Evolutionary conservation across 2,329 filamentous ascomycete genomes (phyloP).

Genomic region (Alternaria sp.): DNA sequence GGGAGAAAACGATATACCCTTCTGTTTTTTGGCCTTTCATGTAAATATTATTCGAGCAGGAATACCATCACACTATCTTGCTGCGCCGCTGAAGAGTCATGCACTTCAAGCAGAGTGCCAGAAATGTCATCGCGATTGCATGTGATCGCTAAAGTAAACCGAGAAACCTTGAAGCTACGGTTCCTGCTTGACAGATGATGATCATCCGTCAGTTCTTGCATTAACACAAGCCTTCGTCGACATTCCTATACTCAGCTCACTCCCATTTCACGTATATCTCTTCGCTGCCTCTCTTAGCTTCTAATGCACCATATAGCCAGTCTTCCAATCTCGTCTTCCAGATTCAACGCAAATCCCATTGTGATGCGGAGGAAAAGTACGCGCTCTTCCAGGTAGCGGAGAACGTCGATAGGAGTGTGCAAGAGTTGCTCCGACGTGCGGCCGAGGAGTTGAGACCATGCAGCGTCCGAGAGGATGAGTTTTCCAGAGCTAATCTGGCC

Average conservation of each 20-base stretch:
- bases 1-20: constrained; percentile 5
- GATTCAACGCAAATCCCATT: constrained; percentile 64
- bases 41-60: neutral
- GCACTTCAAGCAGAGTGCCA: neutral
- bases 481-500: constrained; percentile 61
- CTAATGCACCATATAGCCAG: constrained; percentile 46
- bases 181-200: neutral
- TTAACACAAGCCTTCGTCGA: neutral
- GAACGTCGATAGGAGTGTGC: constrained; percentile 44
- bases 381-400: constrained; percentile 62
- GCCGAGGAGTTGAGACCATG: constrained; percentile 63
- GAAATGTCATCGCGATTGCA: neutral
- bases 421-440: constrained; percentile 56
- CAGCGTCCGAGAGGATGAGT: constrained; percentile 61
- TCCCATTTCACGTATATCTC: neutral
- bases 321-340: constrained; percentile 41
- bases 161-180: neutral
- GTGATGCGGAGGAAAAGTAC: constrained; percentile 62
- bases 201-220: neutral
- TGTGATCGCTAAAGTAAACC: neutral
- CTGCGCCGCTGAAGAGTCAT: neutral
- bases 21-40: neutral
- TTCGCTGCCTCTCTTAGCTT: constrained; percentile 12
- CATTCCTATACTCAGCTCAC: neutral
- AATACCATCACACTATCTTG: neutral